Conservation (phyloP, 176 grass and related monocot genomes). For the Rhynchospora tenuis region DNA sequence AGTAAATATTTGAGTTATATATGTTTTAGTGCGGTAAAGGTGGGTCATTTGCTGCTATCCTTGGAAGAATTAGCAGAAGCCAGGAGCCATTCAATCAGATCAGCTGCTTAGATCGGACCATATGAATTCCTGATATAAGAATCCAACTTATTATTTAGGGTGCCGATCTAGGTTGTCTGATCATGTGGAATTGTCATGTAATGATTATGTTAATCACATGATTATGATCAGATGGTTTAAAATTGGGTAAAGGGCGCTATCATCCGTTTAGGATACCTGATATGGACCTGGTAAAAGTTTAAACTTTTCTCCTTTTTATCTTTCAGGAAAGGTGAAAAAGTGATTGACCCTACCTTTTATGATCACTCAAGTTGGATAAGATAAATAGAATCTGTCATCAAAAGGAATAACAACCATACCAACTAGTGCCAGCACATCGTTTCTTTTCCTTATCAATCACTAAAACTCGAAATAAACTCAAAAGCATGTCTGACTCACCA, state of each 20-base stretch:
- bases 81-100: not conserved
- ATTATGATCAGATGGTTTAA: not conserved
- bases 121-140: not conserved
- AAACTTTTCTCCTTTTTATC: too few relatives aligned
- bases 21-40: not conserved
- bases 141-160: not conserved
- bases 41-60: not conserved
- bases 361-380: not conserved
- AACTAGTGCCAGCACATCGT: not conserved
- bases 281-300: not conserved
- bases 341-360: not conserved
- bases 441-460: not conserved
- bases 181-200: not conserved
- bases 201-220: not conserved
- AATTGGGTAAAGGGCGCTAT: not conserved
- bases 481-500: not conserved
- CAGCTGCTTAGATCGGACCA: not conserved
- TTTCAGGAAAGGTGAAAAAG: not conserved
- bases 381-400: not conserved
- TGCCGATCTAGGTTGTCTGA: not conserved
- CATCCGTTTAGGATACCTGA: not conserved
- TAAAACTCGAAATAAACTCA: not conserved
- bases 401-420: not conserved
- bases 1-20: constrained; percentile 4
- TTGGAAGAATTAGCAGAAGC: not conserved